phyloP scores from a whole-genome alignment of 2,329 filamentous ascomycete genomes.

The Arthrobotrys iridis region DNA sequence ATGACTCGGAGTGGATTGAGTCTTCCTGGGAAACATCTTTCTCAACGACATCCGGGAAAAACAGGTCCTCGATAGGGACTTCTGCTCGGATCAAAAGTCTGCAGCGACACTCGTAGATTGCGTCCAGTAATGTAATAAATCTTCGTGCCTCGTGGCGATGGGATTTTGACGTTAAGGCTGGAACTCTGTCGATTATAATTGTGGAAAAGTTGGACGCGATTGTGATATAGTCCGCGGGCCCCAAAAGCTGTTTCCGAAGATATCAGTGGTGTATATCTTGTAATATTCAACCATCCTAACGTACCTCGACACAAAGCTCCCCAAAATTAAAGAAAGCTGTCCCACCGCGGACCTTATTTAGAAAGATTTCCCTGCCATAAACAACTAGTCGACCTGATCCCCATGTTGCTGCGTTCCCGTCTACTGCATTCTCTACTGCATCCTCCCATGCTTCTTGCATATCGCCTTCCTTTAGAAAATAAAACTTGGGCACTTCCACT shows the following conservation, averaged over 20 bases:
- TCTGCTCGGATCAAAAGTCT: slow-evolving; percentile 76
- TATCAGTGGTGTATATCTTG: background rate
- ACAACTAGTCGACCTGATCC: slow-evolving; percentile 66
- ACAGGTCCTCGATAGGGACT: slow-evolving; percentile 76
- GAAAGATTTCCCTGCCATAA: slow-evolving; percentile 72
- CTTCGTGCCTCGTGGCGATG: slow-evolving; percentile 83
- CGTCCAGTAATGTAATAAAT: slow-evolving; percentile 82
- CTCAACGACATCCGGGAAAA: slow-evolving; percentile 73
- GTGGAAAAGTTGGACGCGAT: slow-evolving; percentile 83
- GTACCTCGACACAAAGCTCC: slow-evolving; percentile 68
- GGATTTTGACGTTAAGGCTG: slow-evolving; percentile 69
- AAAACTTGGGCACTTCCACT: slow-evolving; percentile 43
- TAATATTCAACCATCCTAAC: background rate
- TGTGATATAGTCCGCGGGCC: slow-evolving; percentile 83
- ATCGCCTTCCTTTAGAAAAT: slow-evolving; percentile 33
- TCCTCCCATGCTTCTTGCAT: slow-evolving; percentile 39
- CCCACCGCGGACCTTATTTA: slow-evolving; percentile 70
- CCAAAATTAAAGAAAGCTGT: slow-evolving; percentile 74
- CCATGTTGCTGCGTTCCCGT: background rate
- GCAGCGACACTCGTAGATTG: slow-evolving; percentile 82
- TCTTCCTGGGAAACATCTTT: slow-evolving; percentile 62
- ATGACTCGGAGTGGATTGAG: slow-evolving; percentile 72
- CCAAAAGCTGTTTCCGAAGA: slow-evolving; percentile 65
- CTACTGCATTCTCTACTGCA: background rate
- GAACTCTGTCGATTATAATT: slow-evolving; percentile 76